Evolutionary conservation across 106 monocot genomes (phyloP), one percentile per base, ranked within the genome.

Genomic region (Gastrodia elata): DNA sequence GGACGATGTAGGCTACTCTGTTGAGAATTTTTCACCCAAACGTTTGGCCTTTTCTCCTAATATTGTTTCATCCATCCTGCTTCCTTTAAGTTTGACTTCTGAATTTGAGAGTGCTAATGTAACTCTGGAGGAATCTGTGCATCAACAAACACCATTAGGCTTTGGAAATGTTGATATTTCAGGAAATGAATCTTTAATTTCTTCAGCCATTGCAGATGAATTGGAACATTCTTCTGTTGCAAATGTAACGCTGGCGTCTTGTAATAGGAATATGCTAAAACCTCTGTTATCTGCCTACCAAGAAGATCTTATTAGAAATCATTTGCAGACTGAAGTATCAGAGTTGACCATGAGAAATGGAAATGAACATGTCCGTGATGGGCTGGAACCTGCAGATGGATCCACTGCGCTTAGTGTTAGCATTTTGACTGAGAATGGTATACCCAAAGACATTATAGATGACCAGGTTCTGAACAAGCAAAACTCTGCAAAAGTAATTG

Each of bases 1-100:
- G 64, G 76, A 77, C 65, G 22, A 52, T 22, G 69, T 73, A 56
- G 59, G 39, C 71, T 78, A 36, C 80, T 64, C 73, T 70, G 65
- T 22, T 73, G 65, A 65, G 78, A 39, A 72, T 35, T 20, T 36
- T 36, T 79, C 74, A 35, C 32, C 64, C 43, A 26, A 30, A 35
- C 38, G 28, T 57, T 27, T 28, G 65, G 8, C 11, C 33, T 28
- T 65, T 40, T 26, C 67, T 65, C 40, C 18, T 71, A 43, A 38
- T 3, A 71, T 65, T 24, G 38, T 40, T 39, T 71, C 65, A 32
- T 65, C 38, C 75, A 43, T 9, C 44, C 2, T 46, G 25, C 38
- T 57, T 33, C 38, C 57, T 15, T 44, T 80, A 74, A 56, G 35
- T 15, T 71, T 71, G 3, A n/a, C 56, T 24, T 25, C 15, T 8